Evolutionary conservation across 768 basidiomycete species (phyloP).

Genomic region (Trametes cubensis): DNA sequence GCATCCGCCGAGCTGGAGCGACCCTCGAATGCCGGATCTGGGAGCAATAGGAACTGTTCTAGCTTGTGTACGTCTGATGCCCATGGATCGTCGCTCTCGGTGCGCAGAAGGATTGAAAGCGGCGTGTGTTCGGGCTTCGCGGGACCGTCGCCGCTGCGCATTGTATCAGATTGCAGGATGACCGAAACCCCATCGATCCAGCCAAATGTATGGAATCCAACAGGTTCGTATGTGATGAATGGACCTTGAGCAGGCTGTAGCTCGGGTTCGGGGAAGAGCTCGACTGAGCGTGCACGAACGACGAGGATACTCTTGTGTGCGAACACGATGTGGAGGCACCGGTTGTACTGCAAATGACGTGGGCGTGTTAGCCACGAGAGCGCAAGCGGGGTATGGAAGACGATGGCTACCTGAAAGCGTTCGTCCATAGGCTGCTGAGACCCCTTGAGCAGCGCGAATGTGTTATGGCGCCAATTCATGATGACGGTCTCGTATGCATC

Average conservation of each 20-base stretch:
- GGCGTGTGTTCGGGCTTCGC: conserved; percentile 17
- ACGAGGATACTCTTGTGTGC: conserved; percentile 52
- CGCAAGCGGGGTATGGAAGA: no score
- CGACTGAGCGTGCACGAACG: conserved; percentile 59
- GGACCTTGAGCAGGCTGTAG: conserved; percentile 33
- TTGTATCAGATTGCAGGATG: conserved; percentile 21
- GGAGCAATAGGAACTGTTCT: conserved; percentile 52
- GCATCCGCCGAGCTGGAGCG: conserved; percentile 1
- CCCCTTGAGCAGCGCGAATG: conserved; percentile 50
- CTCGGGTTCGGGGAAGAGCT: conserved; percentile 54
- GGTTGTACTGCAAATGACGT: conserved; percentile 44
- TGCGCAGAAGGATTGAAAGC: conserved; percentile 57
- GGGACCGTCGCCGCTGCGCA: not conserved
- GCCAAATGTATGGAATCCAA: conserved; percentile 57
- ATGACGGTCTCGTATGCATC: conserved; percentile 53
- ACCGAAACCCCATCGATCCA: conserved; percentile 67
- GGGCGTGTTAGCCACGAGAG: not conserved
- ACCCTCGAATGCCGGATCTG: conserved; percentile 36
- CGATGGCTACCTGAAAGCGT: conserved; percentile 41
- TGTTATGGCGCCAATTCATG: conserved; percentile 54
- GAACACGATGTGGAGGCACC: conserved; percentile 56
- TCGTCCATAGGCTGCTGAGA: conserved; percentile 32
- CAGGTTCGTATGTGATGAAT: conserved; percentile 37
- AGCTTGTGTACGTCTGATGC: conserved; percentile 48
- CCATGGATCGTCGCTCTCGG: conserved; percentile 67